Evolutionary conservation across 2,329 filamentous ascomycete genomes (phyloP), one percentile per base, ranked within the genome.

Genomic region (Ceratocystis harringtonii): DNA sequence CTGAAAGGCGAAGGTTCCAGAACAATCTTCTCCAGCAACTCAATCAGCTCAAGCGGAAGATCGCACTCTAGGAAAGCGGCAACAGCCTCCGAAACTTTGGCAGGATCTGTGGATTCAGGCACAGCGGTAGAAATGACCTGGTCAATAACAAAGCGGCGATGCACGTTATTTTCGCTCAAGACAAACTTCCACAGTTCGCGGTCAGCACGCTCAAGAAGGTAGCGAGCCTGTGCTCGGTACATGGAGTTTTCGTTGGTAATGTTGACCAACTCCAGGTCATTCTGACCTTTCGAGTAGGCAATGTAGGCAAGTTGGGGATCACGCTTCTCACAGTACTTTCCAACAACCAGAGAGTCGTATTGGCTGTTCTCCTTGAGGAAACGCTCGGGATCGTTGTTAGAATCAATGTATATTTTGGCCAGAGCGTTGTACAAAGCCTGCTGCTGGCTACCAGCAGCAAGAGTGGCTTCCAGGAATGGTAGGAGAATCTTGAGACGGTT

Each of bases 211-310:
- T 96, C 92, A 63, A 99, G 80, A 28, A 99, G 82, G 76, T 99
- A 99, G 45, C 94, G 88, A 67, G 92, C 92, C 76, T 99, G 94
- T n/a, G 89, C 89, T 72, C 92, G 88, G 82, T 96, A 99, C 94
- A 99, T 99, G n/a, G 90, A 87, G 78, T 99, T 99, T 77, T 99
- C 95, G 71, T 97, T 99, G 72, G 94, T 97, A 73, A 99, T 92
- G 75, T 89, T 94, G 76, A 99, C 92, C 66, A 99, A 83, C 77
- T 99, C 95, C 41, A 99, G 78, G 72, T 99, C 94, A 70, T 99
- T 99, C 76, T 96, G 90, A 22, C 94, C 94, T 80, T 99, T 99
- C 71, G 86, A 84, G 76, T 96, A 99, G 68, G 91, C 89, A 73
- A 97, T 96, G 76, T 89, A 96, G 2, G 90, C 92, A 65, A 99